Evolutionary conservation across 306 rosid genomes (phyloP), one percentile per base, ranked within the genome.

Genomic region (Cicer arietinum): DNA sequence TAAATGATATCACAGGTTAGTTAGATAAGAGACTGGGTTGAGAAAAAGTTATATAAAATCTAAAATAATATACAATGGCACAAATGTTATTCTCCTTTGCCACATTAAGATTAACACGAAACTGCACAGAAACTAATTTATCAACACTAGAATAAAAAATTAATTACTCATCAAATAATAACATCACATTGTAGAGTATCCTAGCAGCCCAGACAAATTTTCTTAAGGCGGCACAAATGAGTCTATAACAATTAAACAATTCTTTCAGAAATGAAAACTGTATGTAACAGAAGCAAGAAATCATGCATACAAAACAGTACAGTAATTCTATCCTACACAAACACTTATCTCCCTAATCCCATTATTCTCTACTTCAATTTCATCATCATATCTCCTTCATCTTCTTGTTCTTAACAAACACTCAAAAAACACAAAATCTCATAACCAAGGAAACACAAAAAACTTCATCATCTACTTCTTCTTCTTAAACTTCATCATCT

Each of bases 81-180:
- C 63, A 57, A 54, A 54, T 18, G 60, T 8, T 54, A 54, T 54
- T 11, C 12, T 8, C 43, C 45, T 61, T 61, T 61, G 17, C 67
- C 67, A 61, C 67, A 61, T 35, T 42, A 62, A 62, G 68, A 62
- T 13, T 62, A 20, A 37, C 30, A 39, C 2, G 46, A 39, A 40
- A 62, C 25, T 62, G 1, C 18, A 62, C 46, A 1, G 12, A 62
- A 40, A 62, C 61, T 8, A 17, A 8, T 54, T 54, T 51, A 3
- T 1, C 22, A 16, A 51, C 1, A 22, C 25, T 22, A 22, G 25
- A 22, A 22, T 22, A 22, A 1, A 22, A 22, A 22, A 22, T 22
- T 22, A 22, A 22, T 22, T 22, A 22, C 25, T 22, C 25, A 22
- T 22, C 25, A 22, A 22, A 22, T 22, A 51, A n/a, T 16, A 9